These are phyloP conservation scores for Porosira glacialis DNA, from an alignment of 352 stramenopile genomes.

Conservation along the genomic window DNA sequence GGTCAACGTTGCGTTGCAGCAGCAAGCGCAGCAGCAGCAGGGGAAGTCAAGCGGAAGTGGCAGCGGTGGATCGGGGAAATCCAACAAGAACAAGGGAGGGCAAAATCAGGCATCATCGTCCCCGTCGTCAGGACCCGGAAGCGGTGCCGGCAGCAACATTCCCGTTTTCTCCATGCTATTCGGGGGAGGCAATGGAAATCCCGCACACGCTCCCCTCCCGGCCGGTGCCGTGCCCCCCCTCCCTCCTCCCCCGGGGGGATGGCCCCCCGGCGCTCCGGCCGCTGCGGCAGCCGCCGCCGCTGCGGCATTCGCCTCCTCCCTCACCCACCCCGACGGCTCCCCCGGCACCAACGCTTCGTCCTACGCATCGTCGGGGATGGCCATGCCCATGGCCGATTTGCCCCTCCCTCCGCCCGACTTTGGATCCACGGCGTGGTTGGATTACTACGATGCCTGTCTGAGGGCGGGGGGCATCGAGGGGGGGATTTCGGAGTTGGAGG, in stretches of 20 bases:
- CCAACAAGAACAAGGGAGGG: too few relatives aligned
- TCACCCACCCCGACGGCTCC: conserved; percentile 1
- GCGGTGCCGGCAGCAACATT: background rate
- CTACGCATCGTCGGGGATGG: background rate
- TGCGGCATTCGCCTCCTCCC: conserved; percentile 28
- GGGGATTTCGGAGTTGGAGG: conserved; percentile 34
- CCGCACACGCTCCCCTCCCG: background rate
- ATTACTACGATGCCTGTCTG: conserved; percentile 49
- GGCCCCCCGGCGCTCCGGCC: conserved; percentile 18
- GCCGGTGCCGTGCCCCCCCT: conserved; percentile 26
- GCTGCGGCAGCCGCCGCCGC: conserved; percentile 29
- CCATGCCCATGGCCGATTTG: background rate
- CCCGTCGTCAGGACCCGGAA: too few relatives aligned
- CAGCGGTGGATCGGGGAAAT: too few relatives aligned
- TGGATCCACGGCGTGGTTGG: conserved; percentile 22
- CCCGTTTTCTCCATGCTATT: conserved; percentile 43
- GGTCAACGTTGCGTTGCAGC: background rate
- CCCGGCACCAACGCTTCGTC: background rate
- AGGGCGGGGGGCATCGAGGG: conserved; percentile 15
- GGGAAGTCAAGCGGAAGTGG: background rate
- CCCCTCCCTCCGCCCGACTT: background rate
- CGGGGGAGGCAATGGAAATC: conserved; percentile 9
- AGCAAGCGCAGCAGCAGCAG: background rate
- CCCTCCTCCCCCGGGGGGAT: conserved; percentile 37
- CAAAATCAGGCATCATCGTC: too few relatives aligned